These are phyloP conservation scores for Furcasterigmium sp. DNA, from an alignment of 2,329 filamentous ascomycete species.

Conservation along the genomic window DNA sequence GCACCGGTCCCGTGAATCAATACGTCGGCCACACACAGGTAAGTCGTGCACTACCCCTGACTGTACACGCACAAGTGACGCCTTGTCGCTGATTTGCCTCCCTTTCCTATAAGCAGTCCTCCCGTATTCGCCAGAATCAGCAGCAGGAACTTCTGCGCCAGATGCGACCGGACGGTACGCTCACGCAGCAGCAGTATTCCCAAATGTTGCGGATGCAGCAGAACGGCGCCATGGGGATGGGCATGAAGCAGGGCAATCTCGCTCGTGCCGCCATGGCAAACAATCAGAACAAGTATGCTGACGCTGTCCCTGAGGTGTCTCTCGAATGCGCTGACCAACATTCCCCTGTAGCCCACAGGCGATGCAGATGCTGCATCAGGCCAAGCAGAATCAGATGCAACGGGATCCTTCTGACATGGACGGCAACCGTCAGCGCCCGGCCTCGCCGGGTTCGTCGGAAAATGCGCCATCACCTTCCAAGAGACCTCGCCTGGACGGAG, in stretches of 20 bases:
- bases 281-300: constrained; percentile 63
- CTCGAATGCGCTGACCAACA: constrained; percentile 8
- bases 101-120: constrained; percentile 53
- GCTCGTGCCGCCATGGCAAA: constrained; percentile 75
- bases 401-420: constrained; percentile 84
- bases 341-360: constrained; percentile 50
- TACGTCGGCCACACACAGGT: constrained; percentile 85
- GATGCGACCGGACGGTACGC: constrained; percentile 55
- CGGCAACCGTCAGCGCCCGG: constrained; percentile 72
- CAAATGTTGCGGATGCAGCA: constrained; percentile 64
- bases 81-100: neutral
- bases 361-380: constrained; percentile 65
- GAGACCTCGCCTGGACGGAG: constrained; percentile 70
- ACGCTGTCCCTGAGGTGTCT: neutral
- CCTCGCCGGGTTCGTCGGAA: constrained; percentile 77
- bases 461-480: constrained; percentile 92
- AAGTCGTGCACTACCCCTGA: constrained; percentile 18
- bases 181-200: constrained; percentile 47
- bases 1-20: constrained; percentile 59
- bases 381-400: constrained; percentile 79
- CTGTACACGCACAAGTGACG: neutral
- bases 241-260: constrained; percentile 55
- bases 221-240: constrained; percentile 54
- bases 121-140: constrained; percentile 67
- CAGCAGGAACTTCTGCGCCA: constrained; percentile 73